Evolutionary conservation across 1,284 basidiomycete genomes (phyloP).

Genomic region (Malassezia slooffiae): DNA sequence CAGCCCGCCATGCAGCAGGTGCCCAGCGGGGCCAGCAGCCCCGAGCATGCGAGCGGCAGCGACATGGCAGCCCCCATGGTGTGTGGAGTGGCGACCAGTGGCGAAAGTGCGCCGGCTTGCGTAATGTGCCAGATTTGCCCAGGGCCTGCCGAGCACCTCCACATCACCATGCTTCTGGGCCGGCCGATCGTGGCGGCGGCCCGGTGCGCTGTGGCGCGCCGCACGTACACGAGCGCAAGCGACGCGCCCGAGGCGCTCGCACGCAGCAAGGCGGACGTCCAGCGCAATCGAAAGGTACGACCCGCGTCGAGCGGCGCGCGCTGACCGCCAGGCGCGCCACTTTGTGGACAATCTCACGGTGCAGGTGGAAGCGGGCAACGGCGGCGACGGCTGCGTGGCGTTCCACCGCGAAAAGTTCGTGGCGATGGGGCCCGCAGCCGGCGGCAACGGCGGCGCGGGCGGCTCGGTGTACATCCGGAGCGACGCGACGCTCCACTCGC

Average conservation of each 20-base stretch:
- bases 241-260: background rate
- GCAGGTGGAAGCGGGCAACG: slow-evolving; percentile 30
- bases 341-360: slow-evolving; percentile 38
- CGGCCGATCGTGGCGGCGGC: too few relatives aligned
- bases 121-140: background rate
- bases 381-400: slow-evolving; percentile 44
- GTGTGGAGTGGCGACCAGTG: slow-evolving; percentile 22
- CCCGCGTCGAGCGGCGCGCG: too few relatives aligned
- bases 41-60: slow-evolving; percentile 70
- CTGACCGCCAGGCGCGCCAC: slow-evolving; percentile 56
- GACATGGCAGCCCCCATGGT: slow-evolving; percentile 68
- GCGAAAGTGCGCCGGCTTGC: too few relatives aligned
- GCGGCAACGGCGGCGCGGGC: slow-evolving; percentile 39
- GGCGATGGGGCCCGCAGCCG: slow-evolving; percentile 41
- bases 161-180: background rate
- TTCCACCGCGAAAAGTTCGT: slow-evolving; percentile 45
- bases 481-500: slow-evolving; percentile 25
- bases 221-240: too few relatives aligned
- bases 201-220: too few relatives aligned
- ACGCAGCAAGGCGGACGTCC: slow-evolving; percentile 3
- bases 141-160: too few relatives aligned
- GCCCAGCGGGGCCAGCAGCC: slow-evolving; percentile 51
- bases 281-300: slow-evolving; percentile 19
- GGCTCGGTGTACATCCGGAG: slow-evolving; percentile 36
- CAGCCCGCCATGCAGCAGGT: slow-evolving; percentile 24